phyloP scores from a whole-genome alignment of 2,329 filamentous ascomycete species.

The Alternaria longipes region DNA sequence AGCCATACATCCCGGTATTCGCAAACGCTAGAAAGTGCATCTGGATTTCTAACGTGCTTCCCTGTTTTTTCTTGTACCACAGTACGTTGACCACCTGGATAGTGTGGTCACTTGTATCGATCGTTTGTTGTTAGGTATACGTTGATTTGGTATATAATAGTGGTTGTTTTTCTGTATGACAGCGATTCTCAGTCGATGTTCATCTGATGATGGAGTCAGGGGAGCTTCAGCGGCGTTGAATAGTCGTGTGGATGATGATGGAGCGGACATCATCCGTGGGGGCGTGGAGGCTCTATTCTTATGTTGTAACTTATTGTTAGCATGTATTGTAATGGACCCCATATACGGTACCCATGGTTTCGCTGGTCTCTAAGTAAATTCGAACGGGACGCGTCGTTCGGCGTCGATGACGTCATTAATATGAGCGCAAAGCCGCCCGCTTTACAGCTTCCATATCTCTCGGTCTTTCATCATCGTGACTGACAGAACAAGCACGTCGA shows the following conservation, averaged over 20 bases:
- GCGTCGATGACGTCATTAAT: too few species aligned
- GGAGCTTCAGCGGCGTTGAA: neutral
- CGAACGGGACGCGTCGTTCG: too few species aligned
- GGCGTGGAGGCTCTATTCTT: conserved; percentile 2
- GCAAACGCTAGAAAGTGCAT: neutral
- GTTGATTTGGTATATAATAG: neutral
- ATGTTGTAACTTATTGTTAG: conserved; percentile 4
- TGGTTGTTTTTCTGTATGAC: neutral
- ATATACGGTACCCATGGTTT: neutral
- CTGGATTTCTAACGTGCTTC: neutral
- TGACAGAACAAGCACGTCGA: too few species aligned
- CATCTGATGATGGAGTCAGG: neutral
- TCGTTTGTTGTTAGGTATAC: neutral
- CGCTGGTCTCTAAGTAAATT: neutral
- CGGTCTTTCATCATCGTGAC: too few species aligned
- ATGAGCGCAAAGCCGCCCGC: too few species aligned
- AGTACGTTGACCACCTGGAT: neutral
- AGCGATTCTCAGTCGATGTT: neutral
- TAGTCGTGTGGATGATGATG: neutral
- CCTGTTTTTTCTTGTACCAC: neutral
- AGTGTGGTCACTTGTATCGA: neutral
- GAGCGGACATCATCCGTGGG: neutral
- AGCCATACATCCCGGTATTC: neutral
- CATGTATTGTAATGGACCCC: neutral
- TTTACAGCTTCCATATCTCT: too few species aligned